A percentile compares a stretch with the other conserved stretches of the same genome.
phyloP scores from a whole-genome alignment of 352 stramenopile species.

The Salisapilia sapeloensis region DNA sequence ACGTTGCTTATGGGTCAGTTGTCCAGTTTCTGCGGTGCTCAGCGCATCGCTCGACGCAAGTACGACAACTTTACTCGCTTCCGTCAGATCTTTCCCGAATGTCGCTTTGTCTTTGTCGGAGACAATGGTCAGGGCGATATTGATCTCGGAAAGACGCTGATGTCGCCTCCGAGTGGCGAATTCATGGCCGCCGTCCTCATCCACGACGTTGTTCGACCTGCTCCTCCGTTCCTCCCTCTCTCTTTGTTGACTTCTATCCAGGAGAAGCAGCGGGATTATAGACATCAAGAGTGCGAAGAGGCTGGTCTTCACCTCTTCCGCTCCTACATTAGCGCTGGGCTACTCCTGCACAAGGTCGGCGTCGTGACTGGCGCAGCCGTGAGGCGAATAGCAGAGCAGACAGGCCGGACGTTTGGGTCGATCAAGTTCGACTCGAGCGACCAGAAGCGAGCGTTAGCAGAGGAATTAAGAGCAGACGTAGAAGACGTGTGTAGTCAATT shows the following conservation, averaged over 20 bases:
- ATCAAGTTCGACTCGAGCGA: conserved; percentile 44
- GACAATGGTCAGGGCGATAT: conserved; percentile 75
- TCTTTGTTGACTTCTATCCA: not conserved
- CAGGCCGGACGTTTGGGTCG: conserved; percentile 19
- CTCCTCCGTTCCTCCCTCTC: not conserved
- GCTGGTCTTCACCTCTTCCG: conserved; percentile 52
- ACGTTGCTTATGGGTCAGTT: conserved; percentile 63
- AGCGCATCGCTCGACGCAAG: conserved; percentile 51
- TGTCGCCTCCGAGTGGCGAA: conserved; percentile 30
- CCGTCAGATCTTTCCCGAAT: conserved; percentile 48
- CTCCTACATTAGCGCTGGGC: conserved; percentile 64
- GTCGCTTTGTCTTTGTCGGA: conserved; percentile 64
- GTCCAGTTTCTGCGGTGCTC: conserved; percentile 36
- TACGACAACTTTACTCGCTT: conserved; percentile 65
- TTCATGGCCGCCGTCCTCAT: conserved; percentile 46
- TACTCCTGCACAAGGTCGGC: conserved; percentile 25
- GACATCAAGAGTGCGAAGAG: conserved; percentile 38
- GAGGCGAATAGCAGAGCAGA: conserved; percentile 44
- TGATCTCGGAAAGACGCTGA: conserved; percentile 51
- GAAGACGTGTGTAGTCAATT: conserved; percentile 30
- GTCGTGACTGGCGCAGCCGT: conserved; percentile 33
- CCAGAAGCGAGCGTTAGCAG: conserved; percentile 31
- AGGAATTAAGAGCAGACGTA: conserved; percentile 46
- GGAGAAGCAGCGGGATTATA: conserved; percentile 19
- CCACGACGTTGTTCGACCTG: conserved; percentile 52